These are phyloP conservation scores for Pseudozyma pruni DNA, from an alignment of 1,284 basidiomycete genomes.

Conservation along the genomic window DNA sequence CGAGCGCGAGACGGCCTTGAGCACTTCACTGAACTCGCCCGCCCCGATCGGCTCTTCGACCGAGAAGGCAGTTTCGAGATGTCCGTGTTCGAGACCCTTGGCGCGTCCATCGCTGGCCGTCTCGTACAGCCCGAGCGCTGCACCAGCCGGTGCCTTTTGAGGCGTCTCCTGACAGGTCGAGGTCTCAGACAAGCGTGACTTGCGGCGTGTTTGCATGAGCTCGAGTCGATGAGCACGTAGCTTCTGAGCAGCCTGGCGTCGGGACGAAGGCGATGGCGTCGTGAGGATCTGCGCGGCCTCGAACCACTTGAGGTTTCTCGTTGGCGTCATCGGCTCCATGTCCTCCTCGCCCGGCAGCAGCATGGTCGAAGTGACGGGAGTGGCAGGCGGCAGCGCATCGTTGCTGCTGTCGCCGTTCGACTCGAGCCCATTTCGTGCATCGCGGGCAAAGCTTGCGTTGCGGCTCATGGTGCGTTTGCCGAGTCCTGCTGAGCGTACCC, in stretches of 20 bases:
- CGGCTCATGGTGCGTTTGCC: constrained; percentile 44
- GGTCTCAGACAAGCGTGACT: constrained; percentile 37
- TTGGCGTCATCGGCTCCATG: constrained; percentile 63
- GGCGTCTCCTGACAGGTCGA: constrained; percentile 43
- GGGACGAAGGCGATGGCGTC: constrained; percentile 55
- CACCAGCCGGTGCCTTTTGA: constrained; percentile 17
- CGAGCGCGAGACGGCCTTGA: constrained; percentile 83
- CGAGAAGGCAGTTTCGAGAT: constrained; percentile 72
- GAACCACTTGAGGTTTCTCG: constrained; percentile 65
- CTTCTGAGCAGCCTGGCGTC: constrained; percentile 36
- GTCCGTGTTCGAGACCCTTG: constrained; percentile 18
- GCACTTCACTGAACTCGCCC: constrained; percentile 93
- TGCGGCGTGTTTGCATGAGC: constrained; percentile 39
- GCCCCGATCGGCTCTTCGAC: constrained; percentile 85
- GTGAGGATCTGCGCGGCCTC: constrained; percentile 60
- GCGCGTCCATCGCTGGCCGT: constrained; percentile 16
- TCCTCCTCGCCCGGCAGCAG: constrained; percentile 17
- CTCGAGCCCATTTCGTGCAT: constrained; percentile 6
- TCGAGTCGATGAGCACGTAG: constrained; percentile 44
- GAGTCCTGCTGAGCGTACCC: constrained; percentile 43
- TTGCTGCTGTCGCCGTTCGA: not conserved
- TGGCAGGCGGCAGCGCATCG: constrained; percentile 28
- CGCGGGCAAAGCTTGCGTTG: constrained; percentile 32
- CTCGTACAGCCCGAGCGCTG: constrained; percentile 6
- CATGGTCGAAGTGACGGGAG: constrained; percentile 21